Evolutionary conservation across 2,329 filamentous ascomycete species (phyloP).

Genomic region (Exserohilum turcica): DNA sequence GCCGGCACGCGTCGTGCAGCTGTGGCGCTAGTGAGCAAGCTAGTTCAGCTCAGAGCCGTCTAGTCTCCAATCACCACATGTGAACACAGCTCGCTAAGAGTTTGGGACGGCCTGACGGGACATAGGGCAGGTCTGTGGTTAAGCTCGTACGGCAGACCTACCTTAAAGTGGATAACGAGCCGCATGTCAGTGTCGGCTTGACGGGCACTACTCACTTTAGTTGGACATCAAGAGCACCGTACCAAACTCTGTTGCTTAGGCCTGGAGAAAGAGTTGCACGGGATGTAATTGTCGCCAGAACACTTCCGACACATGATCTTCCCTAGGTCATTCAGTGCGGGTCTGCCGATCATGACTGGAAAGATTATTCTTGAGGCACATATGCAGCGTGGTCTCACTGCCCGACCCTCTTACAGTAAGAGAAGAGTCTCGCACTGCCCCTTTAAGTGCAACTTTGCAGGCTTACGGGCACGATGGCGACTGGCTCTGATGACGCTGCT

Average conservation of each 20-base stretch:
- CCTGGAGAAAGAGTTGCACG: neutral
- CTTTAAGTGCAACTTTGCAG: neutral
- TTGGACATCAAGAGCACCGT: slow-evolving; percentile 1
- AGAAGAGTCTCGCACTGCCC: neutral
- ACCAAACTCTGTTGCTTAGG: neutral
- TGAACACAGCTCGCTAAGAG: neutral
- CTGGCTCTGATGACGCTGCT: too few species aligned
- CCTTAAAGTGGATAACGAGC: neutral
- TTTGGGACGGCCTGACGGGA: neutral
- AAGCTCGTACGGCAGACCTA: slow-evolving; percentile 4
- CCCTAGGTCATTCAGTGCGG: neutral
- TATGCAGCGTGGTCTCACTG: neutral
- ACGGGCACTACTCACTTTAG: slow-evolving; percentile 2
- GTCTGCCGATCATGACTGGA: slow-evolving; percentile 10
- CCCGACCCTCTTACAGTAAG: neutral
- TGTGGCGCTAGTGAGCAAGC: neutral
- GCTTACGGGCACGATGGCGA: too few species aligned
- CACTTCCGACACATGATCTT: slow-evolving; percentile 1
- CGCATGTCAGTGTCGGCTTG: neutral
- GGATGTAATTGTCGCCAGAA: neutral
- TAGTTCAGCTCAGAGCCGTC: neutral
- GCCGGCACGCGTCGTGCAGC: slow-evolving; percentile 6
- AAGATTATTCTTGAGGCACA: neutral
- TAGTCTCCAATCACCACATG: slow-evolving; percentile 4
- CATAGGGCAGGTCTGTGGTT: neutral